These are phyloP conservation scores for Ilyonectria robusta DNA, from an alignment of 2,329 filamentous ascomycete genomes.

Conservation along the genomic window DNA sequence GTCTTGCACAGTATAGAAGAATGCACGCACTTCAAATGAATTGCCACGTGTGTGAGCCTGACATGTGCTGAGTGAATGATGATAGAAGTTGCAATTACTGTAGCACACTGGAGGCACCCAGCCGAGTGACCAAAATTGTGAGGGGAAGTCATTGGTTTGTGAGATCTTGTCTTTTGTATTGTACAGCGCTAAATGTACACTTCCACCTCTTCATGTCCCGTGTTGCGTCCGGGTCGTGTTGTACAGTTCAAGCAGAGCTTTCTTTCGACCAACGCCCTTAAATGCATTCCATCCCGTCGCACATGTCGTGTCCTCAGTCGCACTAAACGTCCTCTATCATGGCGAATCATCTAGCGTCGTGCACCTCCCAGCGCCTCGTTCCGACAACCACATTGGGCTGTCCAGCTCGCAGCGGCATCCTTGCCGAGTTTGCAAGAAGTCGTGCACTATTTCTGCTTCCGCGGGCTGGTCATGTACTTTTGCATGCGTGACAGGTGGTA, in stretches of 20 bases:
- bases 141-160: background rate
- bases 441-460: conserved; percentile 52
- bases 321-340: background rate
- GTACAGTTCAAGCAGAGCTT: conserved; percentile 43
- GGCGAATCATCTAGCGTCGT: background rate
- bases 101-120: background rate
- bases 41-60: background rate
- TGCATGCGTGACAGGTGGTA: conserved; percentile 88
- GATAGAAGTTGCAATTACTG: background rate
- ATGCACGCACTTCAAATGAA: conserved; percentile 47
- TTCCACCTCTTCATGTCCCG: conserved; percentile 27
- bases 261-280: conserved; percentile 40
- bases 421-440: background rate
- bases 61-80: background rate
- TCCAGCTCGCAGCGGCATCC: background rate
- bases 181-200: conserved; percentile 47
- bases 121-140: background rate
- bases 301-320: background rate
- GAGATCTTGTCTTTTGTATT: conserved; percentile 36
- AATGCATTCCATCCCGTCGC: conserved; percentile 30
- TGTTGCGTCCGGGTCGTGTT: conserved; percentile 34
- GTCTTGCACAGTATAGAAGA: conserved; percentile 41
- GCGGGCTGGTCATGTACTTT: conserved; percentile 73
- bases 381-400: too few species aligned
- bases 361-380: background rate